A percentile compares a stretch with the other conserved stretches of the same genome.
These are phyloP conservation scores for Russula emetica DNA, from an alignment of 768 basidiomycete species.

Conservation along the genomic window DNA sequence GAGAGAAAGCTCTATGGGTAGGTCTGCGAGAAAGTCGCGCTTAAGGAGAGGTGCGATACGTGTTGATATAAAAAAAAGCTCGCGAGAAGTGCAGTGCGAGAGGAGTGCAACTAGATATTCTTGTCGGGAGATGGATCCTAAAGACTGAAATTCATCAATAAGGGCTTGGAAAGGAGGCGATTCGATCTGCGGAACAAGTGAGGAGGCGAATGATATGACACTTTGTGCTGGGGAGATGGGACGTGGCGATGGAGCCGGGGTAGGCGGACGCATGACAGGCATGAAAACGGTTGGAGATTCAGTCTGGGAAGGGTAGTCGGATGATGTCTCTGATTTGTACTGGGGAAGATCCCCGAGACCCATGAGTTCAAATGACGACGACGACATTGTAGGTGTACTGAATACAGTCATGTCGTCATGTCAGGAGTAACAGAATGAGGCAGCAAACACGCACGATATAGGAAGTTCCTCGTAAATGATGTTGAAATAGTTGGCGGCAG, in stretches of 20 bases:
- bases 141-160: slow-evolving; percentile 12
- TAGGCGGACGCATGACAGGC: slow-evolving; percentile 25
- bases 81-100: slow-evolving; percentile 20
- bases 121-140: slow-evolving; percentile 9
- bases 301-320: slow-evolving; percentile 10
- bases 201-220: slow-evolving; percentile 3
- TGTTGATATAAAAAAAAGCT: slow-evolving; percentile 25
- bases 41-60: slow-evolving; percentile 27
- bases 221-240: slow-evolving; percentile 13
- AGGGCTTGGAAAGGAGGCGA: slow-evolving; percentile 1
- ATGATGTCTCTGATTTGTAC: slow-evolving; percentile 7
- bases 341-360: slow-evolving; percentile 1
- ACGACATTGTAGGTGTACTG: background rate
- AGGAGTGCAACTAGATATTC: slow-evolving; percentile 23
- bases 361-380: slow-evolving; percentile 3
- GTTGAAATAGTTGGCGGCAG: background rate
- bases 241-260: slow-evolving; percentile 27
- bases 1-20: slow-evolving; percentile 27
- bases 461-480: background rate
- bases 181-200: background rate
- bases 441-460: background rate
- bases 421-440: background rate
- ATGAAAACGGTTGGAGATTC: slow-evolving; percentile 19
- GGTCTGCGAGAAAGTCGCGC: slow-evolving; percentile 27
- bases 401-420: background rate